Percentiles rank a stretch among this genome's conserved stretches.
Evolutionary conservation across 129 eudicot genomes (phyloP).

Genomic region (Helichrysum umbraculigerum): DNA sequence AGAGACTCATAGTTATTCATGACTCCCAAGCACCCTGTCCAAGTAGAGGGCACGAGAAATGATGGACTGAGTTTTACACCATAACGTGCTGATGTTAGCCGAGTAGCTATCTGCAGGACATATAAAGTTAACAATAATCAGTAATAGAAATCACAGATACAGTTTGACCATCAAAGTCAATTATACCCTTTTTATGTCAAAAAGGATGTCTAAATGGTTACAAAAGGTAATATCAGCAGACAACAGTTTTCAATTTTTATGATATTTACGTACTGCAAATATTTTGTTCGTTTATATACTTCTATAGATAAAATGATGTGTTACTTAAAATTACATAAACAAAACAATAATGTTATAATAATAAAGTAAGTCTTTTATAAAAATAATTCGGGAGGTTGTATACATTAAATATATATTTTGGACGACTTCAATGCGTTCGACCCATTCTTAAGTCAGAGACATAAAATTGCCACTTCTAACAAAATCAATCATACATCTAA

Average conservation of each 20-base stretch:
- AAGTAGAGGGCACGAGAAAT: slow-evolving; percentile 85
- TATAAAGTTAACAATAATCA: not conserved
- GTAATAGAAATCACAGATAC: no score
- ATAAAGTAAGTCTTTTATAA: no score
- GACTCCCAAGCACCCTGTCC: slow-evolving; percentile 99
- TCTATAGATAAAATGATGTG: no score
- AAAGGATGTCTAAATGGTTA: not conserved
- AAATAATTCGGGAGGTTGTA: no score
- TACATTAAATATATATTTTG: no score
- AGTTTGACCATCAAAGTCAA: slow-evolving; percentile 9
- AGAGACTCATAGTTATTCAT: slow-evolving; percentile 91
- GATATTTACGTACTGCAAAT: not conserved
- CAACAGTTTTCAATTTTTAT: not conserved
- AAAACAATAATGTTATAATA: no score
- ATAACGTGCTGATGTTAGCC: slow-evolving; percentile 80
- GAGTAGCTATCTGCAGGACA: slow-evolving; percentile 69
- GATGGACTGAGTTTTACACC: slow-evolving; percentile 97
- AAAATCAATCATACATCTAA: not conserved
- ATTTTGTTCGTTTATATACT: no score
- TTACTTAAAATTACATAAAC: no score
- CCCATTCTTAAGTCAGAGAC: no score
- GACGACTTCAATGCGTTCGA: no score
- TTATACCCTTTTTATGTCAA: not conserved
- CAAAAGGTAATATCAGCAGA: not conserved
- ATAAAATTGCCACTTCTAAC: no score